phyloP scores from a whole-genome alignment of 306 rosid genomes.

The Boehmeria nivea region DNA sequence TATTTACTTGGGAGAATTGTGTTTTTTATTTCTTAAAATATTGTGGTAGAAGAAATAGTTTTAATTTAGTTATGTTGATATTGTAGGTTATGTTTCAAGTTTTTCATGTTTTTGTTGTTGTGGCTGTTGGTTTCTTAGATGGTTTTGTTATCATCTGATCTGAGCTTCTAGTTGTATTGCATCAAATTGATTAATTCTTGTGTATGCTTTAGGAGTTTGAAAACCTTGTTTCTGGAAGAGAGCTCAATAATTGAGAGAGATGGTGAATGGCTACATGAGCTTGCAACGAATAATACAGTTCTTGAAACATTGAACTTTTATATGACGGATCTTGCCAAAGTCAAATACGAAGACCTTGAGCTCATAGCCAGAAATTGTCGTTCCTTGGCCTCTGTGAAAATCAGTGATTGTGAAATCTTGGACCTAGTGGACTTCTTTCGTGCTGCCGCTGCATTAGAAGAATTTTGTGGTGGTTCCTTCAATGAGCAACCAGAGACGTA shows the following conservation, averaged over 20 bases:
- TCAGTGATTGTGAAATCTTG: conserved; percentile 70
- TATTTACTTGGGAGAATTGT: no score
- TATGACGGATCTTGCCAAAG: conserved; percentile 55
- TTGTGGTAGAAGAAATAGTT: no score
- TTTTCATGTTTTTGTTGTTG: no score
- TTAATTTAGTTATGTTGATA: no score
- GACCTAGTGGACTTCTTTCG: conserved; percentile 63
- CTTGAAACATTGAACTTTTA: conserved; percentile 83
- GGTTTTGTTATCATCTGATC: no score
- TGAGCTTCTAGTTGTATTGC: no score
- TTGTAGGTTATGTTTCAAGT: no score
- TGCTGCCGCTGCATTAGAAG: conserved; percentile 57
- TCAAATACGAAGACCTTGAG: conserved; percentile 70
- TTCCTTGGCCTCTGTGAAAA: conserved; percentile 66
- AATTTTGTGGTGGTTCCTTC: conserved; percentile 86
- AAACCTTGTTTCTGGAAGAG: conserved; percentile 79
- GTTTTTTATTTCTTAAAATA: no score
- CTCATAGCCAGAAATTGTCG: conserved; percentile 76
- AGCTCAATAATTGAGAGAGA: conserved; percentile 53
- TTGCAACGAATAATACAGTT: conserved; percentile 75
- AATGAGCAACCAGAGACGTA: conserved; percentile 51
- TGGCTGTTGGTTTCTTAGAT: no score
- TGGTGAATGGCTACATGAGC: conserved; percentile 84
- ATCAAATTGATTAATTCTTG: conserved; percentile 1
- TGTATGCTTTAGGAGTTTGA: conserved; percentile 55